A percentile compares a stretch with the other conserved stretches of the same genome.
Conservation (phyloP, 495 filamentous ascomycete species). For the Xylaria venustula region DNA sequence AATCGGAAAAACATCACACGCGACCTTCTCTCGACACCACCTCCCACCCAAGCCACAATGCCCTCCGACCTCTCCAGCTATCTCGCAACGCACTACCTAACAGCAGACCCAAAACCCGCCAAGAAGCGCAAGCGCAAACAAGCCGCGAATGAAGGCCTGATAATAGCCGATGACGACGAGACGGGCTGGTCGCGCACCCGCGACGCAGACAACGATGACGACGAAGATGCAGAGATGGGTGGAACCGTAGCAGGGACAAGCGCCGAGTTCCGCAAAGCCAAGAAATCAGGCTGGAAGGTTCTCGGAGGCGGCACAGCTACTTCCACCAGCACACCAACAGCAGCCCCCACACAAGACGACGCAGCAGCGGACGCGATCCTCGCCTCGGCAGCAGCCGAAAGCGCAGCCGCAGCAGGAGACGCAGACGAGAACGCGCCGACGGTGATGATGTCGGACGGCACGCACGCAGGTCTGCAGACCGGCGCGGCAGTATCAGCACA, state of each 20-base stretch:
- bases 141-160: conserved; percentile 60
- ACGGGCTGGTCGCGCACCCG: conserved; percentile 58
- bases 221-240: conserved; percentile 39
- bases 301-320: conserved; percentile 52
- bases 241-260: conserved; percentile 51
- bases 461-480: conserved; percentile 80
- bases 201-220: conserved; percentile 44
- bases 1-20: too few species aligned
- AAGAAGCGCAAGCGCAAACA: conserved; percentile 85
- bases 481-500: conserved; percentile 77
- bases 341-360: conserved; percentile 19
- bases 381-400: conserved; percentile 67
- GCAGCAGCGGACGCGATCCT: conserved; percentile 83
- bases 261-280: conserved; percentile 73
- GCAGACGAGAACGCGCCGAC: conserved; percentile 41
- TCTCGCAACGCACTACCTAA: conserved; percentile 92
- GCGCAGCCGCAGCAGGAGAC: conserved; percentile 50
- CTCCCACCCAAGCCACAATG: conserved; percentile 31
- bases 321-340: conserved; percentile 22
- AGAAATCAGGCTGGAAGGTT: conserved; percentile 76
- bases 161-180: conserved; percentile 90
- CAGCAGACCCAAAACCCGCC: conserved; percentile 66
- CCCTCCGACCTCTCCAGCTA: conserved; percentile 75
- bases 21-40: not conserved
- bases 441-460: conserved; percentile 77